These are phyloP conservation scores for Grigorovia humatica DNA, from an alignment of 805 yeast species.

Conservation along the genomic window DNA sequence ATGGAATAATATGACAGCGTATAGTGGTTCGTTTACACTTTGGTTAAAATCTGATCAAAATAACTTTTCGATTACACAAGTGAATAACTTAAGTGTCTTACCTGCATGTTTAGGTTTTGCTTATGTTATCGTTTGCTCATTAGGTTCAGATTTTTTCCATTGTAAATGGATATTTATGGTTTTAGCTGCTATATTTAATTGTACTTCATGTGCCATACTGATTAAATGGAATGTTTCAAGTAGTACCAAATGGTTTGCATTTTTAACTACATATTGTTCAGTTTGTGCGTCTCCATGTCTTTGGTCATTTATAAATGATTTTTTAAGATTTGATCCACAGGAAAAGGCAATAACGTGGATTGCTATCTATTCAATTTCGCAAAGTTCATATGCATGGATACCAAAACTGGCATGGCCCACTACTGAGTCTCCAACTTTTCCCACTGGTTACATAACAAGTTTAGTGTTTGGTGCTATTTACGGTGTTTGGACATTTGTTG, in stretches of 20 bases:
- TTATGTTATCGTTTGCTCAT: conserved; percentile 36
- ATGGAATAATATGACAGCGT: conserved; percentile 51
- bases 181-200: conserved; percentile 43
- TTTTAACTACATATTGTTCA: conserved; percentile 47
- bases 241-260: conserved; percentile 57
- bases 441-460: conserved; percentile 44
- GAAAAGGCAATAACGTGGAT: conserved; percentile 48
- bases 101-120: conserved; percentile 53
- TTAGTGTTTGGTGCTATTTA: conserved; percentile 38
- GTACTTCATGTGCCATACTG: conserved; percentile 43
- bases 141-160: conserved; percentile 40
- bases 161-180: conserved; percentile 46
- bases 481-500: conserved; percentile 41
- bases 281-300: conserved; percentile 57
- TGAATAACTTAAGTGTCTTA: conserved; percentile 42
- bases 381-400: conserved; percentile 50
- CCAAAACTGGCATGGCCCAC: conserved; percentile 46
- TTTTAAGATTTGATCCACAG: conserved; percentile 46
- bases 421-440: conserved; percentile 45
- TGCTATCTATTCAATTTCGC: conserved; percentile 46
- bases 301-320: conserved; percentile 48
- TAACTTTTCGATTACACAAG: conserved; percentile 33
- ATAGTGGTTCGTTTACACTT: conserved; percentile 46
- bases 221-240: conserved; percentile 51
- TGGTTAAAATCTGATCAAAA: conserved; percentile 46